Percentiles rank a stretch among this genome's conserved stretches.
phyloP scores from a whole-genome alignment of 495 filamentous ascomycete genomes.

The Tuber melanosporum region DNA sequence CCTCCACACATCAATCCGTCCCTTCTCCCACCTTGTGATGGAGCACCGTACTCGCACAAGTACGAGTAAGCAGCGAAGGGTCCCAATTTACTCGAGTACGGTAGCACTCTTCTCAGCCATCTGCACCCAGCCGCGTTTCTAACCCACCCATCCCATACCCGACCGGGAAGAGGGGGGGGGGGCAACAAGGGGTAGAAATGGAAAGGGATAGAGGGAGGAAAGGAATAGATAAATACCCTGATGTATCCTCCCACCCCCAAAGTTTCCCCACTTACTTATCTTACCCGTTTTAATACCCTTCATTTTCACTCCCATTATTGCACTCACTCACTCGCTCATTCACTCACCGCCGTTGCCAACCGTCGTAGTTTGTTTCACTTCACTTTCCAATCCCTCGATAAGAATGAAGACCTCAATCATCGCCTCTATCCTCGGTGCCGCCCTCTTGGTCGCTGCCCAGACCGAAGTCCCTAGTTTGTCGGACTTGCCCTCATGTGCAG shows the following conservation, averaged over 20 bases:
- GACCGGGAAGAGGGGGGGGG: neutral
- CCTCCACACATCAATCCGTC: neutral
- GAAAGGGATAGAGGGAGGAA: neutral
- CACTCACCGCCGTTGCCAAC: neutral
- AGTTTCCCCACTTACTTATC: neutral
- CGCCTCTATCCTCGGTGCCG: conserved; percentile 15
- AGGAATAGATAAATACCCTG: neutral
- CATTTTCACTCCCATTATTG: neutral
- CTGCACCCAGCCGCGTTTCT: neutral
- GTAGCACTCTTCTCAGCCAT: neutral
- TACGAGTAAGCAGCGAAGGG: neutral
- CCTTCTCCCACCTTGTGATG: neutral
- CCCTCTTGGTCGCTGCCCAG: conserved; percentile 38
- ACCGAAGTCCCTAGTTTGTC: neutral
- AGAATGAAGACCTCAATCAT: conserved; percentile 46
- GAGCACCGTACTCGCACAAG: neutral
- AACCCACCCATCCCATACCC: neutral
- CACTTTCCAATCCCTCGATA: conserved; percentile 10
- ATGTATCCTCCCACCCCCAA: neutral
- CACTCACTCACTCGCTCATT: neutral
- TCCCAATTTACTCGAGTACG: neutral
- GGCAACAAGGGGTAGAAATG: neutral
- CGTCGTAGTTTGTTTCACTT: neutral
- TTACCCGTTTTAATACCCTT: conserved; percentile 8
- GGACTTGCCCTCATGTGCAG: conserved; percentile 4